These are phyloP conservation scores for Micractinium sp. DNA, from an alignment of 139 green algal genomes.

Conservation along the genomic window DNA sequence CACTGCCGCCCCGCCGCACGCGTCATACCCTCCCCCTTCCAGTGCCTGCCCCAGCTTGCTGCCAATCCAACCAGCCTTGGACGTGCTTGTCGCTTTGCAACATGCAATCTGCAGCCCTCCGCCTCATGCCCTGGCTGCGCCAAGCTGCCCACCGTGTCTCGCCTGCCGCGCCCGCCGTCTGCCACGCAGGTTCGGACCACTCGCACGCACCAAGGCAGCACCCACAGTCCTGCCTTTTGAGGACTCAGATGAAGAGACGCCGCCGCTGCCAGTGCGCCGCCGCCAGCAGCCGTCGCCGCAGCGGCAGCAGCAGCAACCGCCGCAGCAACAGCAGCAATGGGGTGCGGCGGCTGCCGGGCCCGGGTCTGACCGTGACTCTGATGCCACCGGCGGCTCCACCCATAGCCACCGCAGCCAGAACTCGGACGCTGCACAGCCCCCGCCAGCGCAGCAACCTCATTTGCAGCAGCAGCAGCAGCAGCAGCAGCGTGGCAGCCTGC, in stretches of 20 bases:
- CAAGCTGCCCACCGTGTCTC: neutral
- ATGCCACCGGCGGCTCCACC: too few species aligned
- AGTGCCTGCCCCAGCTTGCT: too few species aligned
- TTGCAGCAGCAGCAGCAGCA: too few species aligned
- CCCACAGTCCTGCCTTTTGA: neutral
- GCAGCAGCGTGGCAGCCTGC: neutral
- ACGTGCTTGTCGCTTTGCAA: too few species aligned
- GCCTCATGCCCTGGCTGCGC: neutral
- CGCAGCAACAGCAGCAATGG: neutral
- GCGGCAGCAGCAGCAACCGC: neutral
- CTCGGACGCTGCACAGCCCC: too few species aligned
- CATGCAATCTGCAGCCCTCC: too few species aligned
- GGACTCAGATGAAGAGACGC: neutral
- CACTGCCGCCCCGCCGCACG: neutral
- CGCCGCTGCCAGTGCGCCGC: neutral
- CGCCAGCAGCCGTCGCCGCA: neutral
- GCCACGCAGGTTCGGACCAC: slow-evolving; percentile 8
- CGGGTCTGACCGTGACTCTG: too few species aligned
- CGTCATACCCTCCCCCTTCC: neutral
- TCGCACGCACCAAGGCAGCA: slow-evolving; percentile 5
- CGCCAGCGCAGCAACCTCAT: neutral
- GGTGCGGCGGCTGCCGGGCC: neutral
- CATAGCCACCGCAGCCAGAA: too few species aligned
- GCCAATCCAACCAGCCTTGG: too few species aligned
- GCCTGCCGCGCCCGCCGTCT: neutral